phyloP scores from a whole-genome alignment of 2,329 filamentous ascomycete genomes.

The Myriosclerotinia duriaeana region DNA sequence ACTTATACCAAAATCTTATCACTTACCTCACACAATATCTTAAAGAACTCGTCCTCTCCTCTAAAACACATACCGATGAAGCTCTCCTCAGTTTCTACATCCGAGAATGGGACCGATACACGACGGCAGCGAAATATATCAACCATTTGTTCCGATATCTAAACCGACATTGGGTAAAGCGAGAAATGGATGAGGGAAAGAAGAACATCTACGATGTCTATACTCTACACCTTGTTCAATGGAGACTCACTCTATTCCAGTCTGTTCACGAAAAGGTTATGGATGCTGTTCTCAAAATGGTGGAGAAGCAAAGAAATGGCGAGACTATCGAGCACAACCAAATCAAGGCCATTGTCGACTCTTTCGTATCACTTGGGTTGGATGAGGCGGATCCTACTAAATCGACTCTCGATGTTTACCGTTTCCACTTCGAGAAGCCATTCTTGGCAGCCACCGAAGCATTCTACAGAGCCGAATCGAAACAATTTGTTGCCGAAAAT shows the following conservation, averaged over 20 bases:
- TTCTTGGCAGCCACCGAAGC: slow-evolving; percentile 80
- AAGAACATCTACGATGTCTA: slow-evolving; percentile 98
- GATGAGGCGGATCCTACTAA: slow-evolving; percentile 92
- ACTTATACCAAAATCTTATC: slow-evolving; percentile 89
- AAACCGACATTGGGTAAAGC: slow-evolving; percentile 98
- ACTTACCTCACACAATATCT: slow-evolving; percentile 81
- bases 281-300: slow-evolving; percentile 88
- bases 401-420: slow-evolving; percentile 92
- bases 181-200: slow-evolving; percentile 98
- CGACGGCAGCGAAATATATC: slow-evolving; percentile 92
- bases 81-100: slow-evolving; percentile 91
- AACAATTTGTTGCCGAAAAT: slow-evolving; percentile 92
- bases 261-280: slow-evolving; percentile 86
- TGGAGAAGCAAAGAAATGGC: slow-evolving; percentile 95
- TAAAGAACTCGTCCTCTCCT: slow-evolving; percentile 64
- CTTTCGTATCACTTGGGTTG: slow-evolving; percentile 89
- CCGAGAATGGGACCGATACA: slow-evolving; percentile 94
- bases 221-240: slow-evolving; percentile 91
- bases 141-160: slow-evolving; percentile 96
- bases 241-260: slow-evolving; percentile 88
- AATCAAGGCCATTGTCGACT: slow-evolving; percentile 96
- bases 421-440: slow-evolving; percentile 86
- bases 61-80: slow-evolving; percentile 81
- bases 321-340: slow-evolving; percentile 97
- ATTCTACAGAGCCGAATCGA: slow-evolving; percentile 91